Percentiles rank a stretch among this genome's conserved stretches.
These are phyloP conservation scores for Phytophthora sp. DNA, from an alignment of 352 stramenopile species.

Conservation along the genomic window DNA sequence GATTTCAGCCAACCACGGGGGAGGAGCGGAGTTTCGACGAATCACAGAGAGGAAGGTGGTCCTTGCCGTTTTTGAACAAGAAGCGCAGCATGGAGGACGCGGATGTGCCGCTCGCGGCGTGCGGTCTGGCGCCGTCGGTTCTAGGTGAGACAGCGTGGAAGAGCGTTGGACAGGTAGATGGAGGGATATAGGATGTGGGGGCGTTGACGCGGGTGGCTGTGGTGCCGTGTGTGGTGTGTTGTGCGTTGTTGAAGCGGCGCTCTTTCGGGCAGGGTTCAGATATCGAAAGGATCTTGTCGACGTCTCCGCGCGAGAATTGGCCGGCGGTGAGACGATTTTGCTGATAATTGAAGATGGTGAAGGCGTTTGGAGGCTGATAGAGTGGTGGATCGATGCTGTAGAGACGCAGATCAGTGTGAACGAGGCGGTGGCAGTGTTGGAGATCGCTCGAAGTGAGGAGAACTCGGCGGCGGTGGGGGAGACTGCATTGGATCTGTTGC, in stretches of 20 bases:
- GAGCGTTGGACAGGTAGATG: neutral
- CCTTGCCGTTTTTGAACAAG: neutral
- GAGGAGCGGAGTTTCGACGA: neutral
- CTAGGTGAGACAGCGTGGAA: slow-evolving; percentile 35
- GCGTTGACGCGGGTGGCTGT: neutral
- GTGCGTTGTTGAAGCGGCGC: slow-evolving; percentile 37
- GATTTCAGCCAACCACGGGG: slow-evolving; percentile 22
- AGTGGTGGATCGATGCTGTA: slow-evolving; percentile 5
- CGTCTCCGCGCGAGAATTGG: slow-evolving; percentile 59
- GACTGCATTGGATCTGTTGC: slow-evolving; percentile 52
- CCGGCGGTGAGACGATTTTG: slow-evolving; percentile 39
- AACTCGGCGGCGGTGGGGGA: slow-evolving; percentile 28
- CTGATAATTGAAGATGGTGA: neutral
- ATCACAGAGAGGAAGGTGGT: neutral
- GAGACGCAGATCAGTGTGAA: slow-evolving; percentile 48
- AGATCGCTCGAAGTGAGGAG: slow-evolving; percentile 13
- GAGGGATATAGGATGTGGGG: neutral
- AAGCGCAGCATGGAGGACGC: slow-evolving; percentile 18
- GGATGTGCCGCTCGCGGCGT: slow-evolving; percentile 53
- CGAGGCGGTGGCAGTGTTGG: slow-evolving; percentile 41
- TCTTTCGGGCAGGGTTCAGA: slow-evolving; percentile 69
- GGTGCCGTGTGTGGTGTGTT: neutral
- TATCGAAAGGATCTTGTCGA: slow-evolving; percentile 58
- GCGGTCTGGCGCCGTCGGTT: slow-evolving; percentile 62
- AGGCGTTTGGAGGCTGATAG: neutral